Evolutionary conservation across 1,284 basidiomycete species (phyloP).

Genomic region (Tremellales sp.): DNA sequence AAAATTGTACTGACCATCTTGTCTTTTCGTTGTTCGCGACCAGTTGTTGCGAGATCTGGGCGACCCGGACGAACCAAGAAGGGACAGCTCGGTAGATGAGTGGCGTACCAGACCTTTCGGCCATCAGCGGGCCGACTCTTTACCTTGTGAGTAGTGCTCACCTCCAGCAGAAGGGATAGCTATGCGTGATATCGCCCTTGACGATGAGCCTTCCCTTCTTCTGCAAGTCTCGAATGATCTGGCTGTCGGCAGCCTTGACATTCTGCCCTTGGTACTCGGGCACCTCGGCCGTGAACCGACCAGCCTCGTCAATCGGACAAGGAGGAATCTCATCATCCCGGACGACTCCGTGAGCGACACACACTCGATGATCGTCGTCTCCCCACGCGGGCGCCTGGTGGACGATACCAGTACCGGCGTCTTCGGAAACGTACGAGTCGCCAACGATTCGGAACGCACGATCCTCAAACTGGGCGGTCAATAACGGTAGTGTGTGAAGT

Average conservation of each 20-base stretch:
- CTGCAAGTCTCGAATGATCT: conserved; percentile 89
- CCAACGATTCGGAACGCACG: conserved; percentile 84
- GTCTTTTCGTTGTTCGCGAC: conserved; percentile 88
- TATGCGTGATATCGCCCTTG: conserved; percentile 81
- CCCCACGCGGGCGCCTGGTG: conserved; percentile 98
- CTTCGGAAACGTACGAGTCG: conserved; percentile 90
- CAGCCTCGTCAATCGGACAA: conserved; percentile 88
- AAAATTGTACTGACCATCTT: conserved; percentile 61
- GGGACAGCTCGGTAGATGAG: conserved; percentile 96
- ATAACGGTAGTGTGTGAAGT: background rate
- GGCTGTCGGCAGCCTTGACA: conserved; percentile 94
- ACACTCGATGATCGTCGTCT: conserved; percentile 96
- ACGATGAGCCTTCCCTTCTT: conserved; percentile 82
- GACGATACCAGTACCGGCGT: conserved; percentile 95
- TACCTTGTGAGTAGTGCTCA: conserved; percentile 40
- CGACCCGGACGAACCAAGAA: conserved; percentile 91
- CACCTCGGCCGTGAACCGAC: conserved; percentile 83
- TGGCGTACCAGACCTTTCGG: conserved; percentile 78
- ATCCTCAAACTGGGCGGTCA: conserved; percentile 69
- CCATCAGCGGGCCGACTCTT: background rate
- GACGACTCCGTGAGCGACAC: conserved; percentile 77
- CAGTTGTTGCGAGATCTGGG: conserved; percentile 76
- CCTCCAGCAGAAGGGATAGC: conserved; percentile 98
- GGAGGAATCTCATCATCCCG: conserved; percentile 86
- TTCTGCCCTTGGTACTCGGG: conserved; percentile 85